Evolutionary conservation across 1,139 yeast genomes (phyloP), one percentile per base, ranked within the genome.

Genomic region (Taiozyma sp.): DNA sequence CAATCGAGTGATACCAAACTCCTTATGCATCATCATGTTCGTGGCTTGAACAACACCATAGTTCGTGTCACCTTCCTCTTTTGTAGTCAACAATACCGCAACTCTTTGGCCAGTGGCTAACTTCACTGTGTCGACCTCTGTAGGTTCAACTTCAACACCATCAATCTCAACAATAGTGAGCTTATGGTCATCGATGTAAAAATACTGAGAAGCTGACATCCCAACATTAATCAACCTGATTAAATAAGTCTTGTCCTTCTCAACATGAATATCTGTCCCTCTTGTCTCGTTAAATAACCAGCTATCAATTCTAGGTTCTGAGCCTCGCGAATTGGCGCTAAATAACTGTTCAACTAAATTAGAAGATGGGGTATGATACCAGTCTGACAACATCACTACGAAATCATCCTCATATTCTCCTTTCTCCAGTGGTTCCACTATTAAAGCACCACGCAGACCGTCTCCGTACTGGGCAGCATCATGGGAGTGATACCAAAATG

Each of bases 101-200:
- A 85, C 86, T 62, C 96, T 76, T 70, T 88, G 96, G 16, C 92
- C 96, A 30, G 84, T 85, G 1, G 90, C 79, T 38, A 87, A 67
- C 55, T 82, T 80, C 42, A 87, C 57, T 62, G 80, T 72, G 48
- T 78, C 80, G 32, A 85, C 82, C 12, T 67, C 70, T 49, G 74
- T 70, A 6, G 82, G 83, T 58, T 81, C 76, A n/a, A 84, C 82
- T 49, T 71, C 74, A n/a, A 84, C 73, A 53, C 93, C 91, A 66
- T 87, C 96, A 32, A 86, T 81, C 64, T 84, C 91, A 38, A 84
- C 78, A 24, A 84, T 71, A 7, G 73, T 73, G 47, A 84, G 66
- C n/a, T 68, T 73, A 62, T 82, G 87, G 53, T 74, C 76, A 59
- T 80, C 81, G 58, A 80, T 70, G 62, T 73, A 78, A 53, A 79